Conservation (phyloP, 805 yeast genomes). For the Yamadazyma takamatsuzukensis region DNA sequence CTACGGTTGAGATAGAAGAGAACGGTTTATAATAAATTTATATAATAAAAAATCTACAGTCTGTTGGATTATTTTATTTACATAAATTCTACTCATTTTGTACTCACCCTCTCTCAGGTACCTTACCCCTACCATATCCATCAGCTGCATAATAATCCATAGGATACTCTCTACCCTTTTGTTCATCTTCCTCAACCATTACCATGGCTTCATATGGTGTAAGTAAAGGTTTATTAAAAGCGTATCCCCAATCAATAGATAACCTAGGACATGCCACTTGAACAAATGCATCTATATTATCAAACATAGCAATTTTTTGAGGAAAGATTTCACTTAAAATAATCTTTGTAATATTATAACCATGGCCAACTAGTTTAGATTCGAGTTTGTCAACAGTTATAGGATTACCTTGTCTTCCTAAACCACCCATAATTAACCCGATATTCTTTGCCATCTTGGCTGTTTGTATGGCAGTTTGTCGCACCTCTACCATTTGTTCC, state of each 20-base stretch:
- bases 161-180: conserved; percentile 74
- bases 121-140: conserved; percentile 87
- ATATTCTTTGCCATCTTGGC: conserved; percentile 63
- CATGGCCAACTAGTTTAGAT: conserved; percentile 45
- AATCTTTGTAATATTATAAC: conserved; percentile 72
- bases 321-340: conserved; percentile 93
- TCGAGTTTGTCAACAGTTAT: conserved; percentile 70
- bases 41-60: too few species aligned
- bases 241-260: conserved; percentile 98
- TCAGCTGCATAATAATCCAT: conserved; percentile 92
- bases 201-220: conserved; percentile 98
- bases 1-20: too few species aligned
- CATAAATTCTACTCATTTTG: too few species aligned
- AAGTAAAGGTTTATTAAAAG: conserved; percentile 83
- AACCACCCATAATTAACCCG: conserved; percentile 86
- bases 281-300: conserved; percentile 89
- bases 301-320: conserved; percentile 84
- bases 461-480: conserved; percentile 67
- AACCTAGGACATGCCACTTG: conserved; percentile 97
- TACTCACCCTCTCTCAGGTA: conserved; percentile 45
- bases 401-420: conserved; percentile 93
- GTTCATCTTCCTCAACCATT: conserved; percentile 66
- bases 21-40: too few species aligned
- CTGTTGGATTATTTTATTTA: too few species aligned
- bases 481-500: conserved; percentile 67